Evolutionary conservation across 345 rosid species (phyloP).

Genomic region (Hypericum perforatum): DNA sequence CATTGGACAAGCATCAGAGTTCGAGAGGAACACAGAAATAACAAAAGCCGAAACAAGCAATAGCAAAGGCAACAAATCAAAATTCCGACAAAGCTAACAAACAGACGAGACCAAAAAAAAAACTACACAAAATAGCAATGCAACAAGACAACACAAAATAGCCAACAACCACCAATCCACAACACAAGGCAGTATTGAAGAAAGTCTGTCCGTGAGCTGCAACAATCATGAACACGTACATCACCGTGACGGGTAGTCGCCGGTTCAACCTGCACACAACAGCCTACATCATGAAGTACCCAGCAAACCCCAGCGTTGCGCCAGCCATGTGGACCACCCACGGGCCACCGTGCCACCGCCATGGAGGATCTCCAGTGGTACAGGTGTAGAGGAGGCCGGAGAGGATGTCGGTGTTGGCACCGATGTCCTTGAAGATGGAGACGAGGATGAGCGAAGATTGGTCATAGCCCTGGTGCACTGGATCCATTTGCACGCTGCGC

Average conservation of each 20-base stretch:
- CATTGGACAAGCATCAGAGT: too few relatives aligned
- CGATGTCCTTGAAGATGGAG: slow-evolving; percentile 92
- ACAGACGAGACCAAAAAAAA: too few relatives aligned
- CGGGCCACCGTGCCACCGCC: slow-evolving; percentile 34
- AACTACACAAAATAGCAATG: too few relatives aligned
- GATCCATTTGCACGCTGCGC: slow-evolving; percentile 83
- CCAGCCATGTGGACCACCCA: slow-evolving; percentile 68
- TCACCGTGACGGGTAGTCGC: slow-evolving; percentile 53
- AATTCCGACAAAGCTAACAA: too few relatives aligned
- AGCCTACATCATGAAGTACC: slow-evolving; percentile 82
- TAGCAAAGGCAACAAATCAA: too few relatives aligned
- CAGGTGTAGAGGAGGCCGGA: slow-evolving; percentile 60
- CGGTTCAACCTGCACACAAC: slow-evolving; percentile 50
- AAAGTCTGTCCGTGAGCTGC: slow-evolving; percentile 75
- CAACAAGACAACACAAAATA: too few relatives aligned
- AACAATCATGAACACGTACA: slow-evolving; percentile 61
- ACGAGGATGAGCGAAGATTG: slow-evolving; percentile 90
- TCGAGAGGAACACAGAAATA: too few relatives aligned
- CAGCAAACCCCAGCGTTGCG: slow-evolving; percentile 55
- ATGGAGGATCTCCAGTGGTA: slow-evolving; percentile 20
- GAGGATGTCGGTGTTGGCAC: too few relatives aligned
- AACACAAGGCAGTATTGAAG: slow-evolving; percentile 65
- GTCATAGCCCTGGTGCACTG: slow-evolving; percentile 72
- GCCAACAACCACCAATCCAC: too few relatives aligned
- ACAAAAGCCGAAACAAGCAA: too few relatives aligned